These are phyloP conservation scores for Solanum verrucosum DNA, from an alignment of 257 asterid genomes.

Conservation along the genomic window DNA sequence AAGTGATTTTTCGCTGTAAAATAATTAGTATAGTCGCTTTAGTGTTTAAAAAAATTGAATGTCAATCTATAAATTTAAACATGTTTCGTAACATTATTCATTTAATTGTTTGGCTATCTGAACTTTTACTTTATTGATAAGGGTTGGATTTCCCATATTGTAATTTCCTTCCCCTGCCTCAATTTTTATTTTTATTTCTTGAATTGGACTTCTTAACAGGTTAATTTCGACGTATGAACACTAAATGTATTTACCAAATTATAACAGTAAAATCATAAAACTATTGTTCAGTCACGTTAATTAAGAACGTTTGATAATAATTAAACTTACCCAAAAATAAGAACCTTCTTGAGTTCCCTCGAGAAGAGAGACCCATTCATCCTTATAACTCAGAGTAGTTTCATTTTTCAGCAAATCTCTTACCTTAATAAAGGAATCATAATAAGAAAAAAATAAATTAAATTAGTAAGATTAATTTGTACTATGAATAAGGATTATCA, in stretches of 20 bases:
- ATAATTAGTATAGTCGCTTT: too few species aligned
- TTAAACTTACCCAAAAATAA: conserved; percentile 14
- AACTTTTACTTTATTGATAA: too few species aligned
- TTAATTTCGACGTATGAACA: background rate
- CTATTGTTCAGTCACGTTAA: background rate
- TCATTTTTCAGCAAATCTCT: conserved; percentile 51
- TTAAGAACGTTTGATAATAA: background rate
- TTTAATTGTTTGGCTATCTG: too few species aligned
- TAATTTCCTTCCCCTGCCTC: too few species aligned
- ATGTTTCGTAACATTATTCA: background rate
- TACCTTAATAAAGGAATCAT: conserved; percentile 22
- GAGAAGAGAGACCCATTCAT: conserved; percentile 54
- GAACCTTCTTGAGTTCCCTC: conserved; percentile 70
- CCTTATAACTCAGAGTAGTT: conserved; percentile 40
- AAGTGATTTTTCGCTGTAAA: too few species aligned
- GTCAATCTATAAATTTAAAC: background rate
- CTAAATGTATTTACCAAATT: background rate
- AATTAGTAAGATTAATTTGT: background rate
- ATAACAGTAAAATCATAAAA: background rate
- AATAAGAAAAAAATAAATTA: background rate
- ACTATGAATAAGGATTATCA: background rate
- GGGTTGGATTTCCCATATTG: too few species aligned
- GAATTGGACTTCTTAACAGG: background rate
- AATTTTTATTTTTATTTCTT: too few species aligned
- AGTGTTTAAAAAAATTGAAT: too few species aligned